Evolutionary conservation across 1,284 basidiomycete genomes (phyloP).

Genomic region (Abortiporus biennis): DNA sequence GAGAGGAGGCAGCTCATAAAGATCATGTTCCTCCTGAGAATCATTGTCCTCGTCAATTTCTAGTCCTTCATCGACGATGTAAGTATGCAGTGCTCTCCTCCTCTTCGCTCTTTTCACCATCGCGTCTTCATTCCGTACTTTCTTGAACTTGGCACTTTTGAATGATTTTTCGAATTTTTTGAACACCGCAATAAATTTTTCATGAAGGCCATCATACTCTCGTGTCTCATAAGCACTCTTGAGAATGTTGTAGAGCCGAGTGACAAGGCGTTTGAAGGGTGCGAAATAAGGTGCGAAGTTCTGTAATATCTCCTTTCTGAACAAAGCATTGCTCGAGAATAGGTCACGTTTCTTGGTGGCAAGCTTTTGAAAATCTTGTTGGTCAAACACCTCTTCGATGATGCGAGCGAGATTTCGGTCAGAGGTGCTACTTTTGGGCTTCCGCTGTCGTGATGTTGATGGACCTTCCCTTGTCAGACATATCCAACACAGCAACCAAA

Average conservation of each 20-base stretch:
- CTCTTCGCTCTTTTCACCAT: too few relatives aligned
- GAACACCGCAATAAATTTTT: conserved; percentile 5
- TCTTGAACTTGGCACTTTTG: too few relatives aligned
- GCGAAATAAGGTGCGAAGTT: background rate
- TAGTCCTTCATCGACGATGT: too few relatives aligned
- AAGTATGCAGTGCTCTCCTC: too few relatives aligned
- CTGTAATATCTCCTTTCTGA: background rate
- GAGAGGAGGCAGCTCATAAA: too few relatives aligned
- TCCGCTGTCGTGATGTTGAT: too few relatives aligned
- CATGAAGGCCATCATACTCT: background rate
- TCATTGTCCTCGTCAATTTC: too few relatives aligned
- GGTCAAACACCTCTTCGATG: background rate
- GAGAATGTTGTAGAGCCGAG: background rate
- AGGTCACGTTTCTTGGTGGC: background rate
- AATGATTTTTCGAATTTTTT: too few relatives aligned
- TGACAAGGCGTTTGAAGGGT: background rate
- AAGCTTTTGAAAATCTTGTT: background rate
- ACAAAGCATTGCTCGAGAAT: background rate
- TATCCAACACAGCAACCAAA: background rate
- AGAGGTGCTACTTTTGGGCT: too few relatives aligned
- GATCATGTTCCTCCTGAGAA: too few relatives aligned
- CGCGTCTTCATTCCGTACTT: too few relatives aligned
- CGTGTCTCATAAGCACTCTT: background rate
- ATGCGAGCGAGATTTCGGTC: too few relatives aligned
- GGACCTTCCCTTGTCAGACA: background rate